Evolutionary conservation across 306 rosid genomes (phyloP).

Genomic region (Cicer pinnatifidum): DNA sequence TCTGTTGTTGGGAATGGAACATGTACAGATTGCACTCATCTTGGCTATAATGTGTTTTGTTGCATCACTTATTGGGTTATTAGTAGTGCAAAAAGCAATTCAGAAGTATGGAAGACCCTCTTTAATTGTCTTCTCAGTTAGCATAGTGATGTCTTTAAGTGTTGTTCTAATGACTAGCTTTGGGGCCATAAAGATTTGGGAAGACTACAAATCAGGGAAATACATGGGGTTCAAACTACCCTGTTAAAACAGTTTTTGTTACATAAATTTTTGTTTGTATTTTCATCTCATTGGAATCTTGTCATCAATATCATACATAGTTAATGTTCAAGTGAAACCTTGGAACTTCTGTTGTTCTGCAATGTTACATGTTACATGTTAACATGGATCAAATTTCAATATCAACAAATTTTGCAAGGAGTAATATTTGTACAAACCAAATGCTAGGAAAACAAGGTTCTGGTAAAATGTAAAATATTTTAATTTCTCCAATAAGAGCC

Average conservation of each 20-base stretch:
- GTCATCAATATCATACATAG: background rate
- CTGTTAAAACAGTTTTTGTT: slow-evolving; percentile 52
- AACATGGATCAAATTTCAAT: too few relatives aligned
- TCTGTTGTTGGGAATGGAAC: slow-evolving; percentile 75
- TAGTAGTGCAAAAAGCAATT: slow-evolving; percentile 71
- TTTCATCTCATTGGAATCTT: background rate
- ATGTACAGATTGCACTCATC: slow-evolving; percentile 55
- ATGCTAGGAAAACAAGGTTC: too few relatives aligned
- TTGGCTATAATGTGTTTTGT: slow-evolving; percentile 65
- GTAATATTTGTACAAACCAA: too few relatives aligned
- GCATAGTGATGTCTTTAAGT: slow-evolving; percentile 77
- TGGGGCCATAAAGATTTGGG: slow-evolving; percentile 70
- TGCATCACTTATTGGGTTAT: slow-evolving; percentile 72
- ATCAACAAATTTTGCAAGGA: too few relatives aligned
- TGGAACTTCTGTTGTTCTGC: background rate
- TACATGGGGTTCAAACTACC: slow-evolving; percentile 85
- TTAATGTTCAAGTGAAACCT: background rate
- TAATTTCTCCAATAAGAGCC: too few relatives aligned
- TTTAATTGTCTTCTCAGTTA: slow-evolving; percentile 75
- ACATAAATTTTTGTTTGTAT: slow-evolving; percentile 12
- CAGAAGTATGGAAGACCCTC: slow-evolving; percentile 76
- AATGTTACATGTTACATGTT: too few relatives aligned
- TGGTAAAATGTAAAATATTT: too few relatives aligned
- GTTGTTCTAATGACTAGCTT: slow-evolving; percentile 77
- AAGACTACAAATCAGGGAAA: slow-evolving; percentile 61